Base-by-base conservation (phyloP, 2,329 filamentous ascomycete genomes). In the Penicillium sp. region DNA sequence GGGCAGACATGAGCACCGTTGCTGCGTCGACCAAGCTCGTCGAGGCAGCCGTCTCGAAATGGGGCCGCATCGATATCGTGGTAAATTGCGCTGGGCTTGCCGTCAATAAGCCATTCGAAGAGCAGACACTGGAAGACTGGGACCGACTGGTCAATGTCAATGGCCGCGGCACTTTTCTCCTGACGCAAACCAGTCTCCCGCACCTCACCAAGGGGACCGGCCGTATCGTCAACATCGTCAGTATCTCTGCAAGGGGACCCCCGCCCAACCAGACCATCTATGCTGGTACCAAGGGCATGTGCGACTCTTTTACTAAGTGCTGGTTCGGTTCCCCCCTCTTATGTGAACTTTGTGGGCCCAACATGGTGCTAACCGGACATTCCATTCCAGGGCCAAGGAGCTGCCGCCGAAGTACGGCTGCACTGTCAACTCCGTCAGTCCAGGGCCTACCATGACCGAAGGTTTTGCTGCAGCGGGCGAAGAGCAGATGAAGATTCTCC, bases 281-380 rank as follows among this genome's bases (percentile, higher is more conserved):
- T 57, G 74, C 75, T 3, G 76, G 76, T 0, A 77, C 74, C 8
- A 79, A 79, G 58, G 75, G 74, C n/a, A 78, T 78, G 74, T 68
- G 77, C 1, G 77, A 79, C 54, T 69, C 68, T 2, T 77, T 79
- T 48, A 79, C 77, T 1, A 64, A 68, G 22, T 69, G 68, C 36
- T 78, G 77, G 73, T 58, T 6, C 14, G 57, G 44, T 20, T 5
- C 2, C 14, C 6, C n/a, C 4, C 2, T 18, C 14, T 24, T 8
- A 1, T 27, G 5, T 3, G 18, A 22, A n/a, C n/a, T n/a, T 44
- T 30, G 16, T 0, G 30, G n/a, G 30, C n/a, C 30, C 14, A 31
- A n/a, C n/a, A n/a, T n/a, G n/a, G 10, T 46, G 11, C 11, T 55
- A 8, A 53, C 18, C 4, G 16, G 10, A 1, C n/a, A n/a, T n/a